Conservation (phyloP, 345 rosid species). For the Euphorbia tirucalli region DNA sequence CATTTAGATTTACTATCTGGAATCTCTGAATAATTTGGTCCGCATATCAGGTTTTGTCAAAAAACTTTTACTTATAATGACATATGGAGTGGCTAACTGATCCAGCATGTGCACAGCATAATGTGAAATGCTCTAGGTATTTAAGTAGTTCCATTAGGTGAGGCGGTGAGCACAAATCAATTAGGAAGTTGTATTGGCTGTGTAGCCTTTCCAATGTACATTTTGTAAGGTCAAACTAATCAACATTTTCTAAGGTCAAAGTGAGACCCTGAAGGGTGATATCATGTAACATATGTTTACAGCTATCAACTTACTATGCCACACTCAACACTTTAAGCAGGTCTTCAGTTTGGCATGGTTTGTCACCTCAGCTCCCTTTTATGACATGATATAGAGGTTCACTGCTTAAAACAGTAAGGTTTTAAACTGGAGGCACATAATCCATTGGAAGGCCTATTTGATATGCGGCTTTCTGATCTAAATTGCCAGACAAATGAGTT, state of each 20-base stretch:
- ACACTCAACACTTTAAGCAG: not conserved
- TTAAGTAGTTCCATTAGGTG: not conserved
- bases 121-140: conserved; percentile 2
- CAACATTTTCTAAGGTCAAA: not conserved
- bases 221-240: too few relatives aligned
- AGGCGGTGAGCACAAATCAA: not conserved
- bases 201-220: too few relatives aligned
- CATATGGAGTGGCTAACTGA: not conserved
- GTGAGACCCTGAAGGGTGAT: not conserved
- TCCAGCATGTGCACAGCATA: not conserved
- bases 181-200: too few relatives aligned
- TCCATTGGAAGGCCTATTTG: not conserved
- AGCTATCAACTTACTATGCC: not conserved
- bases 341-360: not conserved
- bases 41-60: not conserved
- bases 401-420: not conserved
- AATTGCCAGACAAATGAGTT: not conserved
- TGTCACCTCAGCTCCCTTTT: not conserved
- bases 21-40: not conserved
- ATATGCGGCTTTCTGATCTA: not conserved
- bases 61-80: not conserved
- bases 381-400: not conserved
- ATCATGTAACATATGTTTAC: not conserved
- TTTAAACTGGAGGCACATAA: not conserved
- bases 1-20: not conserved